Evolutionary conservation across 2,329 filamentous ascomycete genomes (phyloP), one percentile per base, ranked within the genome.

Genomic region (Atkinsonella hypoxylon): DNA sequence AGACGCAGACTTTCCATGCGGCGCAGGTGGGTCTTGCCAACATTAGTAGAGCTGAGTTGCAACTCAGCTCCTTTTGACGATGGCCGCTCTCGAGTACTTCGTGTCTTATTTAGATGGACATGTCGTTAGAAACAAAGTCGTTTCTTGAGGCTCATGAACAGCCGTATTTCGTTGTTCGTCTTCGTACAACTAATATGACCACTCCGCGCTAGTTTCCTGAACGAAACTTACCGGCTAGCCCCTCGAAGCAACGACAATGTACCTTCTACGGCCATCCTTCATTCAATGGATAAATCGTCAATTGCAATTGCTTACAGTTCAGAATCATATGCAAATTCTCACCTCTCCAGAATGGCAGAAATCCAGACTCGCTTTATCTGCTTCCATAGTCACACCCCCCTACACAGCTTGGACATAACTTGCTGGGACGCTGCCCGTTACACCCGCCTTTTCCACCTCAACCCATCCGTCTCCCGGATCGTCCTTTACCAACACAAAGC

Each of bases 381-480:
- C 45, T 15, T 12, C 18, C 18, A 8, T 8, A 26, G 8, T 22
- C 13, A 13, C 34, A 41, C 6, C 34, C 20, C 5, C 36, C 48
- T 72, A 85, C 47, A 87, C 80, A 61, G 84, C 79, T 68, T 89
- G 85, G 53, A 97, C 79, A 71, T 97, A 98, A 66, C 89, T 95
- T 38, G 90, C 90, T 44, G 93, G 93, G 49, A 98, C 93, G 65
- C 89, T 95, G 63, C 83, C 90, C 46, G 83, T 88, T 40, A 82
- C 73, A 1, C 90, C 90, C 17, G 88, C 89, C 67, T 88, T 89
- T 71, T 97, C 93, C 17, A 98, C 93, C 70, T 97, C 93, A 30
- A 84, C 88, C 93, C 93, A 98, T 0, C 93, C 93, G 70, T 97
- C 93, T 1, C 93, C 93, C 0, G 83, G 78, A 63, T 97, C 91